phyloP scores from a whole-genome alignment of 768 basidiomycete species.

The Suillus subaureus region DNA sequence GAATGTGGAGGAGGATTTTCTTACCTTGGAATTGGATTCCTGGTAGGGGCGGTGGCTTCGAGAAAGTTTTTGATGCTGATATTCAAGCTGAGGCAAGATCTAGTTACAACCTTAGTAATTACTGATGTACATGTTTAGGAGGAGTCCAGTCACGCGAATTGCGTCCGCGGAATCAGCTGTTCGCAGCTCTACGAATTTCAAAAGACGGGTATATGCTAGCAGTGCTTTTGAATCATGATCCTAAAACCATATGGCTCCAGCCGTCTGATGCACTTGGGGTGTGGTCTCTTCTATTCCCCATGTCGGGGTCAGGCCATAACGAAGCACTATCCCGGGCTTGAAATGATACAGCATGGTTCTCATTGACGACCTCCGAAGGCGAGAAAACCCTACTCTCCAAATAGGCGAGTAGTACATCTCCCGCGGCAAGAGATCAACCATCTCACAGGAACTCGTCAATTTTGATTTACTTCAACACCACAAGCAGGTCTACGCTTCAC shows the following conservation, averaged over 20 bases:
- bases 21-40: not conserved
- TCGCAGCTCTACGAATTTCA: not conserved
- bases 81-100: not conserved
- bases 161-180: not conserved
- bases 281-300: conserved; percentile 23
- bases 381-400: conserved; percentile 18
- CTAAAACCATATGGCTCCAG: conserved; percentile 11
- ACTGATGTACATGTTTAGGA: not conserved
- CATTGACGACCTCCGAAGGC: not conserved
- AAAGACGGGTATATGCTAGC: not conserved
- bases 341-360: not conserved
- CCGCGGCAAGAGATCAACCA: conserved; percentile 8
- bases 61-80: not conserved
- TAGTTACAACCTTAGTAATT: not conserved
- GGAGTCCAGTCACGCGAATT: not conserved
- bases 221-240: not conserved
- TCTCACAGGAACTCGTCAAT: not conserved
- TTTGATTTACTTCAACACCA: conserved; percentile 12
- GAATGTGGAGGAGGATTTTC: not conserved
- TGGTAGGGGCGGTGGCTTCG: not conserved
- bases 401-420: conserved; percentile 29
- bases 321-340: not conserved
- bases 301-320: not conserved
- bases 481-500: conserved; percentile 18
- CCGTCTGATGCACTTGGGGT: conserved; percentile 23